These are phyloP conservation scores for Malus sylvestris DNA, from an alignment of 306 rosid genomes.

Conservation along the genomic window DNA sequence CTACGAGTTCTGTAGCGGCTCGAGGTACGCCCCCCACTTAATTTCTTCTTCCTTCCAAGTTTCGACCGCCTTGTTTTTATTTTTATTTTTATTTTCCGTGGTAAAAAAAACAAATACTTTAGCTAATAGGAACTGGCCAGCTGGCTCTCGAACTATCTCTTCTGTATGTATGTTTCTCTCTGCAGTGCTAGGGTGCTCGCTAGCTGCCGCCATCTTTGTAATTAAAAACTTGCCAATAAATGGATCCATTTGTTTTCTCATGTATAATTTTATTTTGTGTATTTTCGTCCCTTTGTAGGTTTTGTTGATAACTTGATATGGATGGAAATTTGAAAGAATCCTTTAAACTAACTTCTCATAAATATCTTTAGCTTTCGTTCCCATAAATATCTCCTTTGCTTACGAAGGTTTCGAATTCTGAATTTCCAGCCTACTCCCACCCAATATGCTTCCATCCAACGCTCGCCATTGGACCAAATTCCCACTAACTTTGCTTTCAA, in stretches of 20 bases:
- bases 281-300: not conserved
- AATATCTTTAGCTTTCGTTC: not conserved
- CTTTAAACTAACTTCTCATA: no score
- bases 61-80: not conserved
- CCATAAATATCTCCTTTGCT: not conserved
- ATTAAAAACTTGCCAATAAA: not conserved
- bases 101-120: not conserved
- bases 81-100: not conserved
- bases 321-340: not conserved
- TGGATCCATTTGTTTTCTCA: not conserved
- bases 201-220: not conserved
- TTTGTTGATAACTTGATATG: not conserved
- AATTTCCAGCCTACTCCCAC: no score
- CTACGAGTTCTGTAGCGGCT: constrained; percentile 18
- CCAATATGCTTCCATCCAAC: no score
- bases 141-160: not conserved
- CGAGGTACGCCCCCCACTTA: constrained; percentile 13
- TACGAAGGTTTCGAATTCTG: no score
- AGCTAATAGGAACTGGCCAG: not conserved
- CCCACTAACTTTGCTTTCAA: no score
- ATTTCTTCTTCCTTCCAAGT: not conserved
- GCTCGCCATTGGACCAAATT: no score
- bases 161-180: not conserved
- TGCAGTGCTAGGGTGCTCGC: not conserved
- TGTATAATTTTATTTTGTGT: no score